Base-by-base conservation (phyloP, 768 basidiomycete genomes). In the Pisolithus albus region DNA sequence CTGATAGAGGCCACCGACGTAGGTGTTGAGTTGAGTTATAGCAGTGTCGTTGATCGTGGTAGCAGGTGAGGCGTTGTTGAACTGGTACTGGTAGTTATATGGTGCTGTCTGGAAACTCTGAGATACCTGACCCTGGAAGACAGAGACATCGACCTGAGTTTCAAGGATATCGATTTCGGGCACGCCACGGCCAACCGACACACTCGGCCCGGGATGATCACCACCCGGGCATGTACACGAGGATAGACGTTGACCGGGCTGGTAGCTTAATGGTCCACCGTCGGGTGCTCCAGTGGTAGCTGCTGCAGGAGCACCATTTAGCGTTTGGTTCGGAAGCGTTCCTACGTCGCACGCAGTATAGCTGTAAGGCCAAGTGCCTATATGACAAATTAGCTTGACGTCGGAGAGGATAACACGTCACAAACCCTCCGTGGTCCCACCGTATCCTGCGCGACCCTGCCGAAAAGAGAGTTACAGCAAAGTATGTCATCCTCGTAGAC, bases 81-180 rank as follows among this genome's bases (percentile, higher is more conserved):
- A 86, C 36, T 78, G 54, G 65, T 87, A 92, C 32, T 78, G 59
- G 54, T 76, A 72, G 65, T 92, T 82, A 72, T 83, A 93, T 9
- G 91, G 91, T 9, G 89, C 90, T 37, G 77, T 64, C 68, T 94
- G 92, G 62, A 79, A 78, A 59, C 83, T 86, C 69, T 94, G 92
- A 1, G 89, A 91, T 1, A 85, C 86, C 58, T 84, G 73, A 39
- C 80, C 88, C 62, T 70, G 60, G 59, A 79, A 76, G 4, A 68
- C 52, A 50, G 48, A 54, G 5, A 75, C 59, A 59, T 92, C 73
- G 52, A 84, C 70, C 65, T 92, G 86, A 0, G 91, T 83, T 72
- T 98, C 94, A 52, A 95, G 63, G 53, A 98, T 76, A 67, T 97
- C 94, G 59, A 97, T 92, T 72, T 98, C 95, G 1, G 95, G 94